Base-by-base conservation (phyloP, 2,329 filamentous ascomycete species). In the Volutella citrinella region DNA sequence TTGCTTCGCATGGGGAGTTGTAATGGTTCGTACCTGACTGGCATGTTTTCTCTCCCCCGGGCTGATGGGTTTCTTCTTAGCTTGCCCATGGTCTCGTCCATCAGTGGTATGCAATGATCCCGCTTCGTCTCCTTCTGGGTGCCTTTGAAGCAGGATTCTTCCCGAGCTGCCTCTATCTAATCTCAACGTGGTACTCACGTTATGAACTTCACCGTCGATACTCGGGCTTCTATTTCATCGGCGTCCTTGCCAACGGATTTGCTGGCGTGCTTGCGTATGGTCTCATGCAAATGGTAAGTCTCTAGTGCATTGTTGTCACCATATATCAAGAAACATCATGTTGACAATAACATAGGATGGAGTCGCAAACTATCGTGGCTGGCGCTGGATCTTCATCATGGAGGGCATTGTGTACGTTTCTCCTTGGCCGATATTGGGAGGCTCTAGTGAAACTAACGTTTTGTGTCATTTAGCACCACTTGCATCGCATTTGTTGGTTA, bases 341-440 rank as follows among this genome's bases (percentile, higher is more conserved):
- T n/a, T n/a, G n/a, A n/a, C n/a, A n/a, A n/a, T n/a, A n/a, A n/a
- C n/a, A n/a, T n/a, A n/a, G 36, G 36, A 5, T 39, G 36, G 36
- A 35, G 32, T 31, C 35, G 36, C 36, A 32, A 14, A 8, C 24
- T 28, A 5, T 28, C n/a, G 1, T 5, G 5, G 20, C 13, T 23
- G 36, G 37, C n/a, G n/a, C n/a, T n/a, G 38, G 38, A 38, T 41
- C 5, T 41, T 38, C n/a, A 37, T 41, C 13, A 31, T 41, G 8
- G 38, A 41, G 22, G 38, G 34, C 6, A 31, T 30, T 13, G 33
- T 38, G n/a, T n/a, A n/a, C n/a, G n/a, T n/a, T n/a, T n/a, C n/a
- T n/a, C n/a, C n/a, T n/a, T n/a, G n/a, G n/a, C n/a, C n/a, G n/a
- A n/a, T n/a, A n/a, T n/a, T n/a, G n/a, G n/a, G n/a, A n/a, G n/a